These are phyloP conservation scores for Pseudodiploospora longispora DNA, from an alignment of 2,329 filamentous ascomycete genomes.

Conservation along the genomic window DNA sequence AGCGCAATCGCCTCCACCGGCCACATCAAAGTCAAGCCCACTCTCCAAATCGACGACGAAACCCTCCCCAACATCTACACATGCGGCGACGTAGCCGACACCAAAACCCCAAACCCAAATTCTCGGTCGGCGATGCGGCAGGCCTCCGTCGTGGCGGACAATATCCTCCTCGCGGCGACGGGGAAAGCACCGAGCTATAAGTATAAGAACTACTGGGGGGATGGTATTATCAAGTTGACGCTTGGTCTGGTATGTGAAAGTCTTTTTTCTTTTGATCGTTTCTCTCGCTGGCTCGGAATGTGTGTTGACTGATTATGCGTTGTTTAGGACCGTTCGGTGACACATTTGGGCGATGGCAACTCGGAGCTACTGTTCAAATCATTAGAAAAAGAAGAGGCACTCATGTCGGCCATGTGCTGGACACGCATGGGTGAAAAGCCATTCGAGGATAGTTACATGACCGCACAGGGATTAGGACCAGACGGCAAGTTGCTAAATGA, in stretches of 20 bases:
- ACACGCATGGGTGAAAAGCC: conserved; percentile 34
- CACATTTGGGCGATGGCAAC: conserved; percentile 34
- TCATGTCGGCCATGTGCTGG: conserved; percentile 38
- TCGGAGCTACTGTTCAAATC: conserved; percentile 33
- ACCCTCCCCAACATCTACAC: conserved; percentile 47
- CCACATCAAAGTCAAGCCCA: conserved; percentile 45
- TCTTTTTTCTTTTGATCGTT: neutral
- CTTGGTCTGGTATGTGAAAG: conserved; percentile 37
- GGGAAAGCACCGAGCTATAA: conserved; percentile 28
- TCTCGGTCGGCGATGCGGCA: conserved; percentile 47
- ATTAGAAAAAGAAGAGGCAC: conserved; percentile 34
- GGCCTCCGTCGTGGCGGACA: conserved; percentile 43
- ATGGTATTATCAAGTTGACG: conserved; percentile 45
- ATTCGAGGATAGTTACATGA: conserved; percentile 29
- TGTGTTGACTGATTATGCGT: neutral
- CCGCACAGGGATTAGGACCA: neutral
- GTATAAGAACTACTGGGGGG: conserved; percentile 37
- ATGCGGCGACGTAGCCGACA: conserved; percentile 56
- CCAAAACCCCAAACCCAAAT: conserved; percentile 38
- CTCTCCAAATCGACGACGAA: conserved; percentile 46
- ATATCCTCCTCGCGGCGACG: conserved; percentile 41
- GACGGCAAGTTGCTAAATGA: neutral
- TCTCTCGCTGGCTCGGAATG: conserved; percentile 1
- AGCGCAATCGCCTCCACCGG: conserved; percentile 36
- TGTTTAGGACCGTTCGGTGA: conserved; percentile 36